phyloP scores from a whole-genome alignment of 1,139 yeast species.

The Yamadazyma diddensiae region DNA sequence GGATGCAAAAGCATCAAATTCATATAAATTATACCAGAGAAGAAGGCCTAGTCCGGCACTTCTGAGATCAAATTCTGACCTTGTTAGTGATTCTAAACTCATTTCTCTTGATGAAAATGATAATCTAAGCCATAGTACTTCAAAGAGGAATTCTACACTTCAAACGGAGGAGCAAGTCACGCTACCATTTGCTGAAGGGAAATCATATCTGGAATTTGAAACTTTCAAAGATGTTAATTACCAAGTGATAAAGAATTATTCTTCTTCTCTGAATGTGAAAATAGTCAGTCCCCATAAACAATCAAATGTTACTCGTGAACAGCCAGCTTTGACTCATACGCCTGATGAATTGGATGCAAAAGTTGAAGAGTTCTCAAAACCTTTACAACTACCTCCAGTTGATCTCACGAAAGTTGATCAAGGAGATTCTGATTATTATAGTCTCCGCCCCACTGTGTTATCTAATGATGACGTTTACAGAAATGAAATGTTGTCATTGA shows the following conservation, averaged over 20 bases:
- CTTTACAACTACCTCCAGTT: slow-evolving; percentile 4
- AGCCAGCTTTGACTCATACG: background rate
- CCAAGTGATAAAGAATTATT: slow-evolving; percentile 13
- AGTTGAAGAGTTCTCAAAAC: slow-evolving; percentile 3
- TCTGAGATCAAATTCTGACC: slow-evolving; percentile 3
- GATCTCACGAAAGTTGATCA: slow-evolving; percentile 3
- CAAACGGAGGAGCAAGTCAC: slow-evolving; percentile 6
- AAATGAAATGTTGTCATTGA: slow-evolving; percentile 25
- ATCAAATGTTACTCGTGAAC: background rate
- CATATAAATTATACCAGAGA: too few species aligned
- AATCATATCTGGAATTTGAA: slow-evolving; percentile 14
- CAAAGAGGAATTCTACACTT: slow-evolving; percentile 9
- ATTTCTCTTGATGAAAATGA: slow-evolving; percentile 9
- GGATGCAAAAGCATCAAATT: too few species aligned
- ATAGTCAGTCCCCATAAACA: slow-evolving; percentile 6
- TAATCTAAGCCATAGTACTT: slow-evolving; percentile 14
- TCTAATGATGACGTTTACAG: slow-evolving; percentile 16
- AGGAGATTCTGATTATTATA: background rate
- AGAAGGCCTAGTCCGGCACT: slow-evolving; percentile 1
- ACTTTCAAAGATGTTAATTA: slow-evolving; percentile 16
- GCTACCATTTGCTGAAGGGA: slow-evolving; percentile 10
- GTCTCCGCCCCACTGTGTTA: slow-evolving; percentile 2
- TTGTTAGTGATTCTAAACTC: background rate
- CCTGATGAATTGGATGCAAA: slow-evolving; percentile 1
- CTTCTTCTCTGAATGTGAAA: slow-evolving; percentile 4